phyloP scores from a whole-genome alignment of 2,329 filamentous ascomycete species.

The Arachnopeziza araneosa region DNA sequence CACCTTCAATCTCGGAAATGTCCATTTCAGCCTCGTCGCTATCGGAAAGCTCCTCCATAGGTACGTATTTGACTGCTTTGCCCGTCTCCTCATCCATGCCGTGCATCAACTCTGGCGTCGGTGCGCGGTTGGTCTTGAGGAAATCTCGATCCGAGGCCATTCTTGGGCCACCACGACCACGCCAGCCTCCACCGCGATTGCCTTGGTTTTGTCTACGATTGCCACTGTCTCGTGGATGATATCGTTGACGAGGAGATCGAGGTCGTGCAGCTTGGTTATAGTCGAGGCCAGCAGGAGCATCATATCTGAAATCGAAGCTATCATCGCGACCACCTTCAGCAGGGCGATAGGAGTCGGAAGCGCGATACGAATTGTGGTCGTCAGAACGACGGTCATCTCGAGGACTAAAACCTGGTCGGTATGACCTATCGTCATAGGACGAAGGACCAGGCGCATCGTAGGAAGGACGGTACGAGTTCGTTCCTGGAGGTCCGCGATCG shows the following conservation, averaged over 20 bases:
- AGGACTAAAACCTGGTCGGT: not conserved
- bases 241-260: slow-evolving; percentile 17
- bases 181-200: slow-evolving; percentile 13
- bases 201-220: slow-evolving; percentile 3
- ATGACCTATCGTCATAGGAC: slow-evolving; percentile 2
- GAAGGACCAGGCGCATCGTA: not conserved
- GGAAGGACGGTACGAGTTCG: slow-evolving; percentile 1
- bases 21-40: slow-evolving; percentile 59
- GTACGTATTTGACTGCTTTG: slow-evolving; percentile 43
- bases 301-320: slow-evolving; percentile 28
- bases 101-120: slow-evolving; percentile 31
- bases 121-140: slow-evolving; percentile 30
- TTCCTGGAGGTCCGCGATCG: slow-evolving; percentile 1
- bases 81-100: slow-evolving; percentile 29
- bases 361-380: not conserved
- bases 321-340: slow-evolving; percentile 8
- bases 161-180: slow-evolving; percentile 25
- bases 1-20: slow-evolving; percentile 43
- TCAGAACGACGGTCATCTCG: not conserved
- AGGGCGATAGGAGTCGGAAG: slow-evolving; percentile 16
- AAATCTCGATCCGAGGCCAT: slow-evolving; percentile 30
- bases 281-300: slow-evolving; percentile 27
- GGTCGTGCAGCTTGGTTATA: slow-evolving; percentile 17
- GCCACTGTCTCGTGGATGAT: slow-evolving; percentile 1
- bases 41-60: slow-evolving; percentile 54